A percentile compares a stretch with the other conserved stretches of the same genome.
Evolutionary conservation across 495 filamentous ascomycete genomes (phyloP).

Genomic region (Pyronema domesticum): DNA sequence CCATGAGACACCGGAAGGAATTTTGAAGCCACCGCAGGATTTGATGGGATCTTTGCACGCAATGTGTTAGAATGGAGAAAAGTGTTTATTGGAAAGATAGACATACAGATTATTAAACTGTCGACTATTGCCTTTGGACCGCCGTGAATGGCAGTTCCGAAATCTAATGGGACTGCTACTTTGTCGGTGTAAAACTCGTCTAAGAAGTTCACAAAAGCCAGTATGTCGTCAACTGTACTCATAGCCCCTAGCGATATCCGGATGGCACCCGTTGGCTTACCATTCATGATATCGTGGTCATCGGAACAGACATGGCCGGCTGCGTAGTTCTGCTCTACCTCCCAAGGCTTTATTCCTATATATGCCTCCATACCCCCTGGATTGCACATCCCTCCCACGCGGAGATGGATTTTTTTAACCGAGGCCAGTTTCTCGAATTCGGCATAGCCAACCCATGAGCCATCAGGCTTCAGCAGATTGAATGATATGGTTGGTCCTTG

Average conservation of each 20-base stretch:
- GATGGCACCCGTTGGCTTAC: constrained; percentile 75
- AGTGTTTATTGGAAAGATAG: not conserved
- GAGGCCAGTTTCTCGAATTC: constrained; percentile 73
- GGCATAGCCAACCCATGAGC: constrained; percentile 57
- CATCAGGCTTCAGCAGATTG: constrained; percentile 50
- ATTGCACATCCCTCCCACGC: constrained; percentile 80
- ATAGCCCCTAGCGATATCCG: constrained; percentile 73
- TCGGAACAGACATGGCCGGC: constrained; percentile 62
- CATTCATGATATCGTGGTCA: constrained; percentile 61
- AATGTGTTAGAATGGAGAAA: not conserved
- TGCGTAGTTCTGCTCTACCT: constrained; percentile 65
- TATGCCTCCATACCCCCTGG: constrained; percentile 62
- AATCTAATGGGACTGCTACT: constrained; percentile 15
- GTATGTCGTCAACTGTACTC: constrained; percentile 62
- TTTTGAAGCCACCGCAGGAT: constrained; percentile 60
- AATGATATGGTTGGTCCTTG: constrained; percentile 76
- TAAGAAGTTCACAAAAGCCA: constrained; percentile 50
- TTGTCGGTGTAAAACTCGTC: constrained; percentile 58
- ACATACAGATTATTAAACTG: constrained; percentile 40
- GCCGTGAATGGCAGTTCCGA: not conserved
- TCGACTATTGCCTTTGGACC: constrained; percentile 29
- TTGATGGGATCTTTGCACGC: constrained; percentile 51
- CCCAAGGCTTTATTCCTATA: constrained; percentile 52
- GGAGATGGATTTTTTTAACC: constrained; percentile 59
- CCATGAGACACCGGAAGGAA: constrained; percentile 49